These are phyloP conservation scores for Cladosporium velox DNA, from an alignment of 2,329 filamentous ascomycete genomes.

Conservation along the genomic window DNA sequence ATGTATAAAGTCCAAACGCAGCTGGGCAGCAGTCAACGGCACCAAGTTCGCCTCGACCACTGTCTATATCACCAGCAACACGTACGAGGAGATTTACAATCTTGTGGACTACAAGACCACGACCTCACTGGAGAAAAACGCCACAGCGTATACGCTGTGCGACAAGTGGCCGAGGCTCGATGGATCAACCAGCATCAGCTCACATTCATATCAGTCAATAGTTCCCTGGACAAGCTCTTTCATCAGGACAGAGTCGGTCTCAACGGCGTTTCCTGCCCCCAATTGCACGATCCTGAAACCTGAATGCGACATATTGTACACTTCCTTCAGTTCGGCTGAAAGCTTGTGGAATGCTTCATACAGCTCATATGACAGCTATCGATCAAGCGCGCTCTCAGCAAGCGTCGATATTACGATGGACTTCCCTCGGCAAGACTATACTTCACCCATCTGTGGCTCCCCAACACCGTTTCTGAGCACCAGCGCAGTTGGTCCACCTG, in stretches of 20 bases:
- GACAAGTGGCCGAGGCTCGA: constrained; percentile 29
- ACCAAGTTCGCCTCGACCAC: neutral
- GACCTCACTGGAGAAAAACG: neutral
- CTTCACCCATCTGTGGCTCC: neutral
- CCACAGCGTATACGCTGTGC: constrained; percentile 28
- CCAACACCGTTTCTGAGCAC: neutral
- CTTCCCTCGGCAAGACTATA: neutral
- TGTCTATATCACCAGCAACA: neutral
- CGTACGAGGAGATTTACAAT: neutral
- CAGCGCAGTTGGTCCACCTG: neutral
- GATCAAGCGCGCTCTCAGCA: neutral
- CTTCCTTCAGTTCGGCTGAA: constrained; percentile 5
- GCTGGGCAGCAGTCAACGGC: neutral
- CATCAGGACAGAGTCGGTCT: constrained; percentile 3
- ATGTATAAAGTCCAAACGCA: neutral
- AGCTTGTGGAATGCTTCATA: neutral
- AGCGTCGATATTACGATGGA: neutral
- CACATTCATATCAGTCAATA: neutral
- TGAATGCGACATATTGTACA: constrained; percentile 23
- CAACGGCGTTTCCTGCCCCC: constrained; percentile 21
- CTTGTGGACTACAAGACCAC: neutral
- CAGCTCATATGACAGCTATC: neutral
- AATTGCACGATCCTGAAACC: constrained; percentile 26
- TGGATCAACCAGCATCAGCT: constrained; percentile 22
- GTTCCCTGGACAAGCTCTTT: neutral